Conservation (phyloP, 1,139 yeast species). For the Hanseniaspora uvarum region DNA sequence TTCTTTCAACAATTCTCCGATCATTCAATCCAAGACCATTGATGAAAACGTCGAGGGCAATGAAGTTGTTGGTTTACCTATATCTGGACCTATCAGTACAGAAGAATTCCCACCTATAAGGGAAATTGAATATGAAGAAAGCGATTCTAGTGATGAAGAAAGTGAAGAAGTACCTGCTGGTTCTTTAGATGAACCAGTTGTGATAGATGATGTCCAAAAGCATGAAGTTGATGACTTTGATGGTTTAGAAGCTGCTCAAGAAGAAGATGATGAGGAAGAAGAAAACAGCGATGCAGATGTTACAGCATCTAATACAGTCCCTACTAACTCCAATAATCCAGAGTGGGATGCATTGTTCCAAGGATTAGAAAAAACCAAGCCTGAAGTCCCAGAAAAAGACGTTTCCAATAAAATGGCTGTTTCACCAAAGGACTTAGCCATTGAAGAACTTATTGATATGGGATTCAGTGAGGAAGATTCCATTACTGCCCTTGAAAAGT, state of each 20-base stretch:
- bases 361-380: slow-evolving; percentile 52
- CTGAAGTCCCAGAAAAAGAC: slow-evolving; percentile 20
- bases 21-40: slow-evolving; percentile 19
- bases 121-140: slow-evolving; percentile 54
- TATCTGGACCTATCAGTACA: slow-evolving; percentile 23
- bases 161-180: slow-evolving; percentile 19
- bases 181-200: slow-evolving; percentile 34
- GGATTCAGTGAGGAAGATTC: slow-evolving; percentile 68
- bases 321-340: slow-evolving; percentile 35
- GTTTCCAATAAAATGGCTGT: slow-evolving; percentile 29
- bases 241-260: slow-evolving; percentile 34
- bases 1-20: slow-evolving; percentile 21
- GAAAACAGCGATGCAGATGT: slow-evolving; percentile 4
- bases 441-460: slow-evolving; percentile 78
- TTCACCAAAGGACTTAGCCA: slow-evolving; percentile 39
- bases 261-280: slow-evolving; percentile 30
- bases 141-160: slow-evolving; percentile 42
- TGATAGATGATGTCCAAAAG: slow-evolving; percentile 28
- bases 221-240: slow-evolving; percentile 26
- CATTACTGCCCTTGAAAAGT: slow-evolving; percentile 52
- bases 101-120: slow-evolving; percentile 65
- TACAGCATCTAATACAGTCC: slow-evolving; percentile 14
- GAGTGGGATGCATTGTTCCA: slow-evolving; percentile 95
- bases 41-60: not conserved
- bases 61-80: slow-evolving; percentile 18